Evolutionary conservation across 305 asterid species (phyloP).

Genomic region (Fraxinus sp.): DNA sequence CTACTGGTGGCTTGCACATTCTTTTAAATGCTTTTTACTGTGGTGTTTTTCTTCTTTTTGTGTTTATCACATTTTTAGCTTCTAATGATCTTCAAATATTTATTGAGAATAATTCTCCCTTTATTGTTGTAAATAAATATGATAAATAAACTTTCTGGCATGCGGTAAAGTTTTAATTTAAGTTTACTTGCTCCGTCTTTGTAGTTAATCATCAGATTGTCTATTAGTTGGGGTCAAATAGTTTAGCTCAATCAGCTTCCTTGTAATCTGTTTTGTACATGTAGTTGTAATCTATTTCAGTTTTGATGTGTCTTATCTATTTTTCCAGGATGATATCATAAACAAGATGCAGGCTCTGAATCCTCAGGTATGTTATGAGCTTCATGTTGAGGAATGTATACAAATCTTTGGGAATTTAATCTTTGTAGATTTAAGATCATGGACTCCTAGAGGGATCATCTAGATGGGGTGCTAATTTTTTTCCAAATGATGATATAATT

Average conservation of each 20-base stretch:
- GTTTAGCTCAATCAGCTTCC: conserved; percentile 9
- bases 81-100: background rate
- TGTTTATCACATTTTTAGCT: background rate
- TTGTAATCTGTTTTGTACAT: background rate
- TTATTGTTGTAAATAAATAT: background rate
- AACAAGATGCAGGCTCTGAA: conserved; percentile 62
- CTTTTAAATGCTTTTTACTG: conserved; percentile 1
- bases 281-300: conserved; percentile 2
- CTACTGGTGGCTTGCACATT: conserved; percentile 1
- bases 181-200: background rate
- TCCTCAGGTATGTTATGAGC: conserved; percentile 72
- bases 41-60: background rate
- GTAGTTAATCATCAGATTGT: conserved; percentile 3
- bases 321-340: conserved; percentile 67
- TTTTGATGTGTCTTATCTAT: conserved; percentile 9
- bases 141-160: background rate
- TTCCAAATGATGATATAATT: background rate
- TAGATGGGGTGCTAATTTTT: background rate
- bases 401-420: background rate
- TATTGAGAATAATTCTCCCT: background rate
- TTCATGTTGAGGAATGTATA: conserved; percentile 8
- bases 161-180: background rate
- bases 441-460: background rate
- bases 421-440: background rate
- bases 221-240: background rate